Evolutionary conservation across 352 stramenopile genomes (phyloP).

Genomic region (Globisporangium canariense): DNA sequence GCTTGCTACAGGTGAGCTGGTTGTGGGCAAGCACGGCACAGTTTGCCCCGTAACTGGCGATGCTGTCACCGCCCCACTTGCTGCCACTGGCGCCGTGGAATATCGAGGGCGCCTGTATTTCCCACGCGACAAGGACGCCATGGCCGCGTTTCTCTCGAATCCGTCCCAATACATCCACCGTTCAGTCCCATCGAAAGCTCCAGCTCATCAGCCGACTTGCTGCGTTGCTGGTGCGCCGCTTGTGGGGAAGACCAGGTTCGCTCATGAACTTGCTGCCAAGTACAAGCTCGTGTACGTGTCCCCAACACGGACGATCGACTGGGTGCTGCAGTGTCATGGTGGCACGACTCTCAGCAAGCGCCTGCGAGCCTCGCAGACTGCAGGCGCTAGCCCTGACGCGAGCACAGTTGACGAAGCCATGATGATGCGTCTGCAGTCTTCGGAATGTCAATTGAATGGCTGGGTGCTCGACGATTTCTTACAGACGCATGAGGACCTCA

Average conservation of each 20-base stretch:
- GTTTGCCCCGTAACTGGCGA: constrained; percentile 36
- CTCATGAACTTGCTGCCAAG: constrained; percentile 7
- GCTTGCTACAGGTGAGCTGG: constrained; percentile 38
- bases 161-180: constrained; percentile 16
- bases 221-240: constrained; percentile 11
- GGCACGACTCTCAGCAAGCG: constrained; percentile 24
- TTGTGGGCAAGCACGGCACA: constrained; percentile 52
- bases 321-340: constrained; percentile 56
- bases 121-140: constrained; percentile 21
- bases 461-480: constrained; percentile 69
- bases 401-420: constrained; percentile 34
- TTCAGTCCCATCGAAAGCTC: neutral
- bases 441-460: constrained; percentile 52
- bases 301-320: constrained; percentile 39
- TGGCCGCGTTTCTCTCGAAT: constrained; percentile 16
- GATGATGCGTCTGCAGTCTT: constrained; percentile 39
- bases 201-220: constrained; percentile 12
- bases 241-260: constrained; percentile 19
- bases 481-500: constrained; percentile 25
- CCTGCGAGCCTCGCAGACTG: constrained; percentile 13
- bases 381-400: constrained; percentile 18
- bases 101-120: constrained; percentile 69
- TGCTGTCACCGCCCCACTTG: constrained; percentile 1
- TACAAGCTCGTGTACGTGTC: constrained; percentile 36
- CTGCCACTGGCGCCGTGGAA: constrained; percentile 20